Evolutionary conservation across 116 monocot species (phyloP), one percentile per base, ranked within the genome.

Genomic region (Posidonia oceanica): DNA sequence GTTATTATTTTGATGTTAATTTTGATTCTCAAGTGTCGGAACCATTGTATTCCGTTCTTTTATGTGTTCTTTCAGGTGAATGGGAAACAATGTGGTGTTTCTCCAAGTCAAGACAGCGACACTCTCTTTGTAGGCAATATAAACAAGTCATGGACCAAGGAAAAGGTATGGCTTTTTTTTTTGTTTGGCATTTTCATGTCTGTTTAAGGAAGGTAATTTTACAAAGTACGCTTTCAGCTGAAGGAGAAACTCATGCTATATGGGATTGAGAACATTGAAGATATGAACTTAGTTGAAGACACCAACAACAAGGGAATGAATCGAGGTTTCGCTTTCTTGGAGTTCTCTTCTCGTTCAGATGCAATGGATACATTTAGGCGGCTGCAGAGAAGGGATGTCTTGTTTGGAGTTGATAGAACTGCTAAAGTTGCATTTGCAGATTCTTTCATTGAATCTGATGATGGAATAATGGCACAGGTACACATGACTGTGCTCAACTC

Each of bases 391-490:
- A 84, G 94, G 75, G 91, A 86, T 82, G 84, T 86, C 68, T 69
- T 82, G 39, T 84, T 99, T 75, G 99, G 99, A 51, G 76, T 83
- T 74, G 94, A 88, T 69, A 76, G 91, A 54, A 75, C 69, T 74
- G 99, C 88, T 17, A 99, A 99, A 69, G 93, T 99, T 79, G 79
- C 99, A 64, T 91, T 94, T 82, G 94, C 99, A 41, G 90, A 90
- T 81, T 80, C 89, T 17, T 88, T 83, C 36, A 83, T 81, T 71
- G 88, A 99, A 64, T 87, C 90, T 58, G 90, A 94, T 83, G 93
- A 88, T 82, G 99, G 94, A 75, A 88, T 91, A 52, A 93, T 93
- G 93, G 80, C 85, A 70, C 90, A 99, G 91, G 99, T 94, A 84
- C 54, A 4, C 7, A 23, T 22, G 11, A 29, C 29, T 1, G 29